These are phyloP conservation scores for Jackrogersella multiformis DNA, from an alignment of 495 filamentous ascomycete genomes.

Conservation along the genomic window DNA sequence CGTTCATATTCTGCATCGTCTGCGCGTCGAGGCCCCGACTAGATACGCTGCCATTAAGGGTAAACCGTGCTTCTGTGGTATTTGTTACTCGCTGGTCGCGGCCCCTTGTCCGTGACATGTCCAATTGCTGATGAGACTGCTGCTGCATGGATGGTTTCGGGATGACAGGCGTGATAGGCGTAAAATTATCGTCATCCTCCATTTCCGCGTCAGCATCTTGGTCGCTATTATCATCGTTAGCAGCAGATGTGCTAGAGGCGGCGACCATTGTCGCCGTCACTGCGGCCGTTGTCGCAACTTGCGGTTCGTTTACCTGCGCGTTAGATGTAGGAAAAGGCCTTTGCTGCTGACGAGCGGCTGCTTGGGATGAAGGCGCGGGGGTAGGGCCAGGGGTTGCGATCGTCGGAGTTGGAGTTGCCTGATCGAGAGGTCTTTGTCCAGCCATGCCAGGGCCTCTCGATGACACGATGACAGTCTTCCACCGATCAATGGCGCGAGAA, in stretches of 20 bases:
- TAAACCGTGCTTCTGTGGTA: conserved; percentile 32
- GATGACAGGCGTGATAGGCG: conserved; percentile 37
- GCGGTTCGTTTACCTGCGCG: conserved; percentile 12
- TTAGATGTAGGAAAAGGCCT: conserved; percentile 28
- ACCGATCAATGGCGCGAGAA: conserved; percentile 58
- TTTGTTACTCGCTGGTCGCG: conserved; percentile 27
- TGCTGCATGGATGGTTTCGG: conserved; percentile 31
- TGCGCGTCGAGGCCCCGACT: conserved; percentile 40
- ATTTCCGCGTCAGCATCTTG: conserved; percentile 54
- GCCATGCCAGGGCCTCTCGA: conserved; percentile 50
- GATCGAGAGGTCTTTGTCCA: conserved; percentile 48
- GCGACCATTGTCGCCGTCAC: conserved; percentile 17
- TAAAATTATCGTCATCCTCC: conserved; percentile 51
- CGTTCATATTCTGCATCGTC: conserved; percentile 44
- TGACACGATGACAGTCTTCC: conserved; percentile 61
- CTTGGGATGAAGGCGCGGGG: conserved; percentile 10
- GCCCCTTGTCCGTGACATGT: conserved; percentile 39
- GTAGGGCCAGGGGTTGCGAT: conserved; percentile 22
- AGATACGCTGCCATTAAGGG: conserved; percentile 34
- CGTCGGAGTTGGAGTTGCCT: conserved; percentile 28
- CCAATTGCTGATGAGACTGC: conserved; percentile 41
- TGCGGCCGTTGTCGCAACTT: conserved; percentile 15
- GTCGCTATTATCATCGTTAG: conserved; percentile 52
- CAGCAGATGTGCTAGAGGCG: conserved; percentile 22
- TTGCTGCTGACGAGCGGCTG: conserved; percentile 23